These are phyloP conservation scores for Bidens hawaiensis DNA, from an alignment of 140 eudicot genomes.

Conservation along the genomic window DNA sequence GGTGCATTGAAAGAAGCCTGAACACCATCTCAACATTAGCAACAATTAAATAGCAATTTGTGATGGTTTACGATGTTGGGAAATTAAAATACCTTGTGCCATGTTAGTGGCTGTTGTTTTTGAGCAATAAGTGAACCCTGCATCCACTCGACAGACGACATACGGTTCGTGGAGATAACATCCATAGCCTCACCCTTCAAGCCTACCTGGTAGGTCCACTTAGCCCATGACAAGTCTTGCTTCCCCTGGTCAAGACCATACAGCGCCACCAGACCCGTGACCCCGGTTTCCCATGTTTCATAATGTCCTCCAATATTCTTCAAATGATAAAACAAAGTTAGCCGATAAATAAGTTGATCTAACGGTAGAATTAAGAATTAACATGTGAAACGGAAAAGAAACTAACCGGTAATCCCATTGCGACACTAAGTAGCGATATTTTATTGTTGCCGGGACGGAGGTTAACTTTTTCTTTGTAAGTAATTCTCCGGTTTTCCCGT, in stretches of 20 bases:
- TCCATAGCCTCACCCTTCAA: slow-evolving; percentile 89
- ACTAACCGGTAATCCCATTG: slow-evolving; percentile 94
- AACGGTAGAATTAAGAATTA: background rate
- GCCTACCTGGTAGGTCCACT: slow-evolving; percentile 95
- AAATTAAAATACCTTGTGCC: slow-evolving; percentile 66
- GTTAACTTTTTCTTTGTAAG: slow-evolving; percentile 52
- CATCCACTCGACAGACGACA: slow-evolving; percentile 73
- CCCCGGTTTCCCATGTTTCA: slow-evolving; percentile 79
- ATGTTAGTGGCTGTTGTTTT: slow-evolving; percentile 79
- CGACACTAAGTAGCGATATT: slow-evolving; percentile 83
- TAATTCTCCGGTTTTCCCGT: slow-evolving; percentile 59
- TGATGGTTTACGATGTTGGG: background rate
- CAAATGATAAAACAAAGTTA: slow-evolving; percentile 7
- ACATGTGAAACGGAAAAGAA: slow-evolving; percentile 3
- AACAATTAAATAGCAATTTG: background rate
- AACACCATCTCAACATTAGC: slow-evolving; percentile 7
- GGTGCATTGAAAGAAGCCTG: slow-evolving; percentile 86
- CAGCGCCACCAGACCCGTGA: slow-evolving; percentile 74
- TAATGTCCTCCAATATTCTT: slow-evolving; percentile 88
- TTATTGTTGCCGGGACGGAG: slow-evolving; percentile 75
- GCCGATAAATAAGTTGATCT: background rate
- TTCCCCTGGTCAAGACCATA: slow-evolving; percentile 84
- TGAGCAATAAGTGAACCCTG: slow-evolving; percentile 66
- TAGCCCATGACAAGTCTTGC: slow-evolving; percentile 75
- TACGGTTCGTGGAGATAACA: slow-evolving; percentile 39